Conservation (phyloP, 2,329 filamentous ascomycete genomes). For the Fusarium tjaetaba region DNA sequence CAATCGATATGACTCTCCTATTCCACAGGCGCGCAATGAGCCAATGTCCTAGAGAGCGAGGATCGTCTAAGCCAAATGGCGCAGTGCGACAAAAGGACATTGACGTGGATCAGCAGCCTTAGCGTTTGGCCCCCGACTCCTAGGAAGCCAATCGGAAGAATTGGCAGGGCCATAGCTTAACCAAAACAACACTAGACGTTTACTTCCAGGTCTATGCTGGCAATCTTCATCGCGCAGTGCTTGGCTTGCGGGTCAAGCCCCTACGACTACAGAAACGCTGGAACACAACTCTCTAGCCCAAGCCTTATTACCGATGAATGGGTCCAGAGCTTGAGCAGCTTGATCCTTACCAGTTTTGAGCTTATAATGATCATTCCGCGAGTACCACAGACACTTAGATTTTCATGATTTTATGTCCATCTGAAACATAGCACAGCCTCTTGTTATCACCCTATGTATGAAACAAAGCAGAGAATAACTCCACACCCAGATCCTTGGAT, state of each 20-base stretch:
- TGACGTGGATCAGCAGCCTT: constrained; percentile 46
- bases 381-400: constrained; percentile 1
- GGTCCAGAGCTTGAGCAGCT: background rate
- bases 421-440: constrained; percentile 34
- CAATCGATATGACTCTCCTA: constrained; percentile 37
- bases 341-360: background rate
- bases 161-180: constrained; percentile 38
- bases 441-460: background rate
- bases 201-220: constrained; percentile 38
- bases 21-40: constrained; percentile 37
- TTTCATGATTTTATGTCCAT: background rate
- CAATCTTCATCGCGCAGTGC: constrained; percentile 32
- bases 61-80: constrained; percentile 31
- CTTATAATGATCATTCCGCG: background rate
- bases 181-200: constrained; percentile 20
- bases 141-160: constrained; percentile 47
- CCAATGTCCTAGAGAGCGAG: constrained; percentile 18
- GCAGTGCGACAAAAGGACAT: constrained; percentile 46
- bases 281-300: constrained; percentile 2
- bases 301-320: background rate
- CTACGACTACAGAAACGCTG: constrained; percentile 4
- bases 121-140: constrained; percentile 36
- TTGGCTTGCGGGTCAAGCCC: constrained; percentile 23
- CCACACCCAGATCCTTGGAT: background rate
- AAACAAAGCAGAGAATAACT: constrained; percentile 11